Base-by-base conservation (phyloP, 2,329 filamentous ascomycete species). In the Xylariaceae sp. region DNA sequence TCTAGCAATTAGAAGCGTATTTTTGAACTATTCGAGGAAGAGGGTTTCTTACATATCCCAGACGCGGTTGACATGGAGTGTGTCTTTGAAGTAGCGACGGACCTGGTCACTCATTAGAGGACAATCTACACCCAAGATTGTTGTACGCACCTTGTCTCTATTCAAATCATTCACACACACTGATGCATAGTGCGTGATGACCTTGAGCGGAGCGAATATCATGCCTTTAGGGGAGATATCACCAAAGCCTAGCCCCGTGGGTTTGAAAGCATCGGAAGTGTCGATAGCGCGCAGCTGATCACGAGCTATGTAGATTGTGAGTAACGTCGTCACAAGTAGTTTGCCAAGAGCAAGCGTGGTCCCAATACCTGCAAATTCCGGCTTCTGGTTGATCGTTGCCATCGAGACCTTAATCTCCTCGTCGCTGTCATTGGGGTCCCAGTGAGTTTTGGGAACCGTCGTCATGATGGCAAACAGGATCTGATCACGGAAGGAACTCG, bases 41-140 rank as follows among this genome's bases (percentile, higher is more conserved):
- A 17, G 16, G 17, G 20, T 17, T n/a, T 42, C 25, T 25, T 72
- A 93, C 87, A 95, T 69, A 51, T 92, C 82, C 90, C 90, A 95
- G 10, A 70, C 59, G 47, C 80, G 75, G 2, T 70, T 66, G 56
- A 77, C 79, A 52, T 86, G 71, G 40, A 88, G 70, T 22, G 67
- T 75, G 3, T 62, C 58, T 25, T 77, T 70, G 55, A 88, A 88
- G 63, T 78, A 75, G 0, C 68, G 66, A 19, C 54, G 56, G 4
- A 65, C 67, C 73, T 75, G 19, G 32, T 3, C 22, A 39, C 14
- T n/a, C 25, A 46, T 57, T 35, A 53, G 35, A 47, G 23, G 37
- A 29, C 35, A 17, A 4, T 32, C 34, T 32, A 22, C 17, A 37
- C 32, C 11, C 5, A 12, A 11, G 19, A 25, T n/a, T 5, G 17